Evolutionary conservation across 1,284 basidiomycete genomes (phyloP).

Genomic region (Salmacisia buchloeana): DNA sequence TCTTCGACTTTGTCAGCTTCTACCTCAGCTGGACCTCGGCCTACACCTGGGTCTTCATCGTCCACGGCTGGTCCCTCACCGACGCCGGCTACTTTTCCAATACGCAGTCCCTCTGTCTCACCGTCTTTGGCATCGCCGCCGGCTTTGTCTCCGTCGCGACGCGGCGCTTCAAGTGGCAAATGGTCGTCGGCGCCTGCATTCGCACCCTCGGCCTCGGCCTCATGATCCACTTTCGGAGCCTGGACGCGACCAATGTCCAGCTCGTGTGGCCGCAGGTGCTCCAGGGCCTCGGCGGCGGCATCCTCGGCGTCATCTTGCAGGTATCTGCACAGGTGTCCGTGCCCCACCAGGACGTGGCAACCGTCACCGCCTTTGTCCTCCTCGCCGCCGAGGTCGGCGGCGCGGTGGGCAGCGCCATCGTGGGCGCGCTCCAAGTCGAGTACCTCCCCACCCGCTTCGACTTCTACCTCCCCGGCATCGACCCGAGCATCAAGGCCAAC

Average conservation of each 20-base stretch:
- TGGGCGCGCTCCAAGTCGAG: slow-evolving; percentile 36
- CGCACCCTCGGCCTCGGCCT: slow-evolving; percentile 45
- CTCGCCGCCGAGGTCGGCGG: slow-evolving; percentile 44
- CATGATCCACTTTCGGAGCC: slow-evolving; percentile 43
- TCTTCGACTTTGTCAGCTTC: slow-evolving; percentile 48
- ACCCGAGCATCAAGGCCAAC: slow-evolving; percentile 13
- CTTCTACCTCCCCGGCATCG: slow-evolving; percentile 25
- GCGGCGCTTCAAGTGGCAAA: slow-evolving; percentile 44
- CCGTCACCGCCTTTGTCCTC: slow-evolving; percentile 48
- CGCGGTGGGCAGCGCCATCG: slow-evolving; percentile 39
- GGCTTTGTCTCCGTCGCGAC: slow-evolving; percentile 37
- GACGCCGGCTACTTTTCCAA: slow-evolving; percentile 43
- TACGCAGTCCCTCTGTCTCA: slow-evolving; percentile 37
- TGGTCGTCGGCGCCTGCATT: slow-evolving; percentile 34
- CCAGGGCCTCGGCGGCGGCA: slow-evolving; percentile 46
- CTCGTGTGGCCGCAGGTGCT: slow-evolving; percentile 45
- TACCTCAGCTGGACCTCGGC: slow-evolving; percentile 37
- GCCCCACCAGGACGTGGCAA: slow-evolving; percentile 47
- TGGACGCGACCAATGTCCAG: slow-evolving; percentile 33
- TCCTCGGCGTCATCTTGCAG: slow-evolving; percentile 42
- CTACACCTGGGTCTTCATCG: slow-evolving; percentile 29
- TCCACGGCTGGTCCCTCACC: slow-evolving; percentile 20
- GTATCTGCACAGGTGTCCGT: slow-evolving; percentile 46
- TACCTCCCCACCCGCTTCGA: slow-evolving; percentile 26
- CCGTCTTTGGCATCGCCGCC: slow-evolving; percentile 44